These are phyloP conservation scores for Hemerocallis citrina DNA, from an alignment of 106 monocot species.

Conservation along the genomic window DNA sequence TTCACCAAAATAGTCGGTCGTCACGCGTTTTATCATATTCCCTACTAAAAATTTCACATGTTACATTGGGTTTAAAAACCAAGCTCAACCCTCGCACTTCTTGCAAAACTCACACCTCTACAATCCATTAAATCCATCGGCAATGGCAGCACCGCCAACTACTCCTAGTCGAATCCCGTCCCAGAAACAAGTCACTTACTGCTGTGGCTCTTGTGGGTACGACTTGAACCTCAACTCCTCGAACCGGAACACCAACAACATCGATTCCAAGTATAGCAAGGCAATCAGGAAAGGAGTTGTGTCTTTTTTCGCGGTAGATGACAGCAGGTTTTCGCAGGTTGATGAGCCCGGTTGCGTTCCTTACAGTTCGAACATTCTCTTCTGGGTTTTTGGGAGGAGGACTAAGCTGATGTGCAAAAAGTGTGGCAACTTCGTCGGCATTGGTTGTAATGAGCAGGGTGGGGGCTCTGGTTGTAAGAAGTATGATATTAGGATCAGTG, in stretches of 20 bases:
- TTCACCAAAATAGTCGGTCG: not conserved
- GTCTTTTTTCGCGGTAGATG: slow-evolving; percentile 33
- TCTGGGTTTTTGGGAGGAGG: slow-evolving; percentile 33
- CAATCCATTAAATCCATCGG: not conserved
- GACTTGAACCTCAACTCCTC: slow-evolving; percentile 45
- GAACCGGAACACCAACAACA: slow-evolving; percentile 28
- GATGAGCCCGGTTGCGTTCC: slow-evolving; percentile 35
- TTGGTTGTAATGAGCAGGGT: slow-evolving; percentile 20
- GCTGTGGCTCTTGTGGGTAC: slow-evolving; percentile 54
- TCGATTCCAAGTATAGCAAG: slow-evolving; percentile 46
- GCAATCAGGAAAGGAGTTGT: slow-evolving; percentile 43
- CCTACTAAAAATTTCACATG: not conserved
- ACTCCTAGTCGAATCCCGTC: not conserved
- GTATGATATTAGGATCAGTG: slow-evolving; percentile 18
- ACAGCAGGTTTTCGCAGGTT: slow-evolving; percentile 38
- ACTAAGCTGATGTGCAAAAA: slow-evolving; percentile 36
- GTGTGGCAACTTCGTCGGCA: slow-evolving; percentile 43
- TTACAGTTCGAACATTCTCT: slow-evolving; percentile 27
- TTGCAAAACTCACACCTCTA: not conserved
- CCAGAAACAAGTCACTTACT: not conserved
- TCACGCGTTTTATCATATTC: not conserved
- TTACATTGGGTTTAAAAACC: not conserved
- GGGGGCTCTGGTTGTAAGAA: not conserved
- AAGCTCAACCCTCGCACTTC: not conserved
- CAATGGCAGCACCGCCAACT: too few relatives aligned